These are phyloP conservation scores for Abrus precatorius DNA, from an alignment of 306 rosid genomes.

Conservation along the genomic window DNA sequence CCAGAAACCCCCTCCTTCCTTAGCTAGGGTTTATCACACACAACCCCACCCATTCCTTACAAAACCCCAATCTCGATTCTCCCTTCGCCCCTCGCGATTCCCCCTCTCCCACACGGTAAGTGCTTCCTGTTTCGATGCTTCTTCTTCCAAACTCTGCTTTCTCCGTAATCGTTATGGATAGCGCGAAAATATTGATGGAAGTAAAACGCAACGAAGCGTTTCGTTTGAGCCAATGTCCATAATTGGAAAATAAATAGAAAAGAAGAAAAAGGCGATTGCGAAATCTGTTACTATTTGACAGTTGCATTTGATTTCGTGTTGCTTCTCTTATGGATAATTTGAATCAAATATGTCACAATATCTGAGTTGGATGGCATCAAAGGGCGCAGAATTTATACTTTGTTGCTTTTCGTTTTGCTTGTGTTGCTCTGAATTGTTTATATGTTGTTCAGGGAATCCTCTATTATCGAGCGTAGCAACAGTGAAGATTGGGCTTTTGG, in stretches of 20 bases:
- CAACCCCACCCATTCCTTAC: slow-evolving; percentile 24
- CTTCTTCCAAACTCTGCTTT: not conserved
- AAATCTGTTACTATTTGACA: slow-evolving; percentile 1
- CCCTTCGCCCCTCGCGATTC: not conserved
- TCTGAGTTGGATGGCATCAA: not conserved
- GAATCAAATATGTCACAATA: not conserved
- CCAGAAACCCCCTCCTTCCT: not conserved
- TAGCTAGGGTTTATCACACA: slow-evolving; percentile 40
- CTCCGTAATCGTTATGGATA: not conserved
- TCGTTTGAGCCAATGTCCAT: not conserved
- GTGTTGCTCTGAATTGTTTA: slow-evolving; percentile 30
- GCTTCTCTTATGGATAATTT: not conserved
- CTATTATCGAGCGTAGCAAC: slow-evolving; percentile 19
- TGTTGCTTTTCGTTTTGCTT: not conserved
- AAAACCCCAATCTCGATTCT: not conserved
- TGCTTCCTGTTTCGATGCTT: not conserved
- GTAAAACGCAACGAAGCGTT: not conserved
- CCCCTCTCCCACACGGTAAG: not conserved
- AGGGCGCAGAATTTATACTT: not conserved
- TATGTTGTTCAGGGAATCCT: slow-evolving; percentile 46
- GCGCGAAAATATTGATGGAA: not conserved
- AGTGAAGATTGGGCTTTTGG: slow-evolving; percentile 45
- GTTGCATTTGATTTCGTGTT: not conserved
- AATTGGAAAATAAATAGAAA: not conserved
- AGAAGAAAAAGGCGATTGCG: not conserved